Conservation (phyloP, 352 stramenopile genomes). For the Globisporangium solare region DNA sequence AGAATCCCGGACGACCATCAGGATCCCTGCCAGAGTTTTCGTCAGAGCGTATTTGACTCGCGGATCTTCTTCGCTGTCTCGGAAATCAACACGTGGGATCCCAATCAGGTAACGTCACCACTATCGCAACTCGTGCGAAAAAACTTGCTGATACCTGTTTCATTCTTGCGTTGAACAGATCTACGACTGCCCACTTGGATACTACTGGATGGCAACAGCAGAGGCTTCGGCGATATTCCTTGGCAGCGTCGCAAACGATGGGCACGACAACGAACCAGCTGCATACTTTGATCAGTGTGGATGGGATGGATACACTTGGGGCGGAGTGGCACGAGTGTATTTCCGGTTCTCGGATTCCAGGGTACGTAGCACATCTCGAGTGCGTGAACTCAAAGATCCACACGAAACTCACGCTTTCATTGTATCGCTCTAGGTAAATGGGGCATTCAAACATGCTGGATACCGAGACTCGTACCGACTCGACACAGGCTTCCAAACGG, state of each 20-base stretch:
- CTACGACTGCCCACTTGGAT: constrained; percentile 87
- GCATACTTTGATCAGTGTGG: constrained; percentile 87
- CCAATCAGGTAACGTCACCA: constrained; percentile 25
- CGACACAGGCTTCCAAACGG: constrained; percentile 40
- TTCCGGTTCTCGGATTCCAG: constrained; percentile 87
- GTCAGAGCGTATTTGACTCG: constrained; percentile 47
- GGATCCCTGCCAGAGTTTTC: constrained; percentile 73
- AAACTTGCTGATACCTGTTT: background rate
- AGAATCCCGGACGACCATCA: constrained; percentile 21
- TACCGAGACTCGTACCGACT: constrained; percentile 62
- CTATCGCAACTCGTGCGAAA: background rate
- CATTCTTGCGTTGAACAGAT: constrained; percentile 13
- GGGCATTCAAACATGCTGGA: constrained; percentile 82
- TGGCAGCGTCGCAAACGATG: constrained; percentile 23
- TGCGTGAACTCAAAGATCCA: background rate
- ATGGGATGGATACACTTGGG: constrained; percentile 77
- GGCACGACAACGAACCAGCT: constrained; percentile 25
- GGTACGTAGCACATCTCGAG: constrained; percentile 14
- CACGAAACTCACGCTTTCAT: background rate
- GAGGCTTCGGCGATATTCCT: constrained; percentile 47
- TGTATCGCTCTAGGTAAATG: constrained; percentile 33
- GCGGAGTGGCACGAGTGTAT: constrained; percentile 43
- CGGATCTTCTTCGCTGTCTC: constrained; percentile 73
- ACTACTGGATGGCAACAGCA: constrained; percentile 78
- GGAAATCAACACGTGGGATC: constrained; percentile 54